Conservation (phyloP, 192 early-diverging fungal genomes). For the Rhizophagus prolifer region DNA sequence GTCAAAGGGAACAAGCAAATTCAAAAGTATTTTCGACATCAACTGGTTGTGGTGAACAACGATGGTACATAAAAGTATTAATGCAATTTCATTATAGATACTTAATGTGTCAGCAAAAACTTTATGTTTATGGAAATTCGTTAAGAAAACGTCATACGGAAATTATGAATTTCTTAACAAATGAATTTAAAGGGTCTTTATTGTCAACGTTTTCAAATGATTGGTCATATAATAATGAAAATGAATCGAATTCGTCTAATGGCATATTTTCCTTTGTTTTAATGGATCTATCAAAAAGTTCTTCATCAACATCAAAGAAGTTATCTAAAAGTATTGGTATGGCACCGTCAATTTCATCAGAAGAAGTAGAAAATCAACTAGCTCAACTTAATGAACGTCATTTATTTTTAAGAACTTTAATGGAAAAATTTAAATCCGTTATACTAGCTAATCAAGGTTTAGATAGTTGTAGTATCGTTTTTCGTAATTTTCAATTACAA, state of each 20-base stretch:
- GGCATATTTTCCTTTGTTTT: not conserved
- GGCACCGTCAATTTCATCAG: not conserved
- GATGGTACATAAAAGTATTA: not conserved
- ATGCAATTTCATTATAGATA: conserved; percentile 13
- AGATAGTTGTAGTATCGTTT: not conserved
- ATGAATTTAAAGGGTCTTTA: not conserved
- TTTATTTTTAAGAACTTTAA: not conserved
- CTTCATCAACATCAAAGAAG: not conserved
- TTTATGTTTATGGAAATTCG: conserved; percentile 1
- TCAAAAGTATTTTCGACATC: not conserved
- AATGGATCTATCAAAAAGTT: not conserved
- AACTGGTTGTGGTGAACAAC: not conserved
- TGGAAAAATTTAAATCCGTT: conserved; percentile 8
- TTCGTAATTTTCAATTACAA: not conserved
- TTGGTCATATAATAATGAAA: not conserved
- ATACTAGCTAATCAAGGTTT: not conserved
- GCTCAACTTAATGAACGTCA: conserved; percentile 5
- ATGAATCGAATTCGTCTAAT: not conserved
- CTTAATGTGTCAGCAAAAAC: conserved; percentile 7
- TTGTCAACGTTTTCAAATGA: not conserved
- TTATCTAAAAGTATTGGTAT: not conserved
- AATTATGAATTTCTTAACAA: not conserved
- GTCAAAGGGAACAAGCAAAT: not conserved
- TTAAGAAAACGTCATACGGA: not conserved
- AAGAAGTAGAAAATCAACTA: not conserved